These are phyloP conservation scores for Brassica juncea DNA, from an alignment of 345 rosid genomes.

Conservation along the genomic window DNA sequence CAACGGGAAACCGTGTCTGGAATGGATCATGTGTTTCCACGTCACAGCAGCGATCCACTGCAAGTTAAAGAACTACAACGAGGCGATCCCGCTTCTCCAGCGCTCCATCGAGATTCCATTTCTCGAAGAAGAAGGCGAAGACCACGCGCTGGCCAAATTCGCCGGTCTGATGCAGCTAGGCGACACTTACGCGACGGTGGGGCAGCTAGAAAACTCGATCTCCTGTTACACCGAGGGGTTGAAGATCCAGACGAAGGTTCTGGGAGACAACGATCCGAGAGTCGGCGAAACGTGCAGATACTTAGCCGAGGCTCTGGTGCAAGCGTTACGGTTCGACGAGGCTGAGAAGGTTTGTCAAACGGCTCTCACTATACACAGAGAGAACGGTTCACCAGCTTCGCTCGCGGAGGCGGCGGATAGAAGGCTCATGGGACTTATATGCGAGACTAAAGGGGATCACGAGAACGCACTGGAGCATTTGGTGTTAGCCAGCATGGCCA, in stretches of 20 bases:
- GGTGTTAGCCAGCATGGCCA: slow-evolving; percentile 90
- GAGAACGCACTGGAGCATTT: slow-evolving; percentile 88
- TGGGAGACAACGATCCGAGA: slow-evolving; percentile 76
- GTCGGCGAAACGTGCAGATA: slow-evolving; percentile 87
- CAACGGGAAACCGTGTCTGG: slow-evolving; percentile 67
- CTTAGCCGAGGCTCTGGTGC: slow-evolving; percentile 85
- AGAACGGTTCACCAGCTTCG: slow-evolving; percentile 62
- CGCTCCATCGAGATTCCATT: slow-evolving; percentile 72
- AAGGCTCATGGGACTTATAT: slow-evolving; percentile 93
- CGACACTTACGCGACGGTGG: slow-evolving; percentile 85
- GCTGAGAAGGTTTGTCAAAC: slow-evolving; percentile 68
- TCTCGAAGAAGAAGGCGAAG: slow-evolving; percentile 60
- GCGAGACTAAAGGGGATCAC: slow-evolving; percentile 81
- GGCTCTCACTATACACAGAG: slow-evolving; percentile 72
- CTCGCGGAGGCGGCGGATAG: slow-evolving; percentile 87
- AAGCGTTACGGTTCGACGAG: slow-evolving; percentile 78
- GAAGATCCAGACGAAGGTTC: slow-evolving; percentile 66
- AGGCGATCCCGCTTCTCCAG: slow-evolving; percentile 78
- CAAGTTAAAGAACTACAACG: slow-evolving; percentile 66
- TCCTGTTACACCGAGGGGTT: slow-evolving; percentile 71
- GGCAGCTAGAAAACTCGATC: slow-evolving; percentile 77
- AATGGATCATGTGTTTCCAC: slow-evolving; percentile 81
- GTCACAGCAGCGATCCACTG: slow-evolving; percentile 83
- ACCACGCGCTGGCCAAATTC: slow-evolving; percentile 85
- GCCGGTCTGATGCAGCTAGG: slow-evolving; percentile 95